Evolutionary conservation across 352 stramenopile species (phyloP).

Genomic region (Pseudoperonospora humuli): DNA sequence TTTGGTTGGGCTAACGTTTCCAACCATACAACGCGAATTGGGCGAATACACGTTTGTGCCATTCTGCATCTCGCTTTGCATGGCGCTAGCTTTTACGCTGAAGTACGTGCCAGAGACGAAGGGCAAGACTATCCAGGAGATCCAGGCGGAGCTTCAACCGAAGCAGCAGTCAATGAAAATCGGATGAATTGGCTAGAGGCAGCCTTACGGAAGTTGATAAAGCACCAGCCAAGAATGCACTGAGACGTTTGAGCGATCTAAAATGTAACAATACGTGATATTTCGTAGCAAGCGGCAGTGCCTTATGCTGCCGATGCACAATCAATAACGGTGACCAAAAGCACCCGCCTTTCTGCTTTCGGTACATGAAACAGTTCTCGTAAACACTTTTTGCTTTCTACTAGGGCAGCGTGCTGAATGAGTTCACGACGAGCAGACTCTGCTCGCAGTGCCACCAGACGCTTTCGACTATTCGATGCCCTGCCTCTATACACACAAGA

Average conservation of each 20-base stretch:
- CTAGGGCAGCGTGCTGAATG: no score
- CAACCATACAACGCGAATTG: conserved; percentile 80
- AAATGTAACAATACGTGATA: neutral
- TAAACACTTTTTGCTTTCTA: no score
- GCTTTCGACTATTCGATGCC: no score
- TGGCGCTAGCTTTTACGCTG: conserved; percentile 69
- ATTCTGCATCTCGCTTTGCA: conserved; percentile 78
- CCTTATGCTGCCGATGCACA: no score
- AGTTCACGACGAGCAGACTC: no score
- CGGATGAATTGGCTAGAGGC: neutral
- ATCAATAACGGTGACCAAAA: neutral
- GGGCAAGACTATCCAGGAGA: conserved; percentile 70
- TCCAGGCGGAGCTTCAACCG: conserved; percentile 46
- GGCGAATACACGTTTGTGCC: conserved; percentile 87
- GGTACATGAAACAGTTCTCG: no score
- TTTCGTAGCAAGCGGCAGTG: no score
- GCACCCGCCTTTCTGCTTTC: no score
- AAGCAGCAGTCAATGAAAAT: conserved; percentile 24
- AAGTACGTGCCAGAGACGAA: conserved; percentile 89
- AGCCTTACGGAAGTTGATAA: no score
- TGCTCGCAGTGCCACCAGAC: no score
- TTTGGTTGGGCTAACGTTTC: conserved; percentile 91
- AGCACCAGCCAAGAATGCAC: conserved; percentile 11
- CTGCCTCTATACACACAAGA: no score
- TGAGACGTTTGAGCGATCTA: neutral